Evolutionary conservation across 371 early-diverging fungal species (phyloP).

Genomic region (Chytridium lagenaria): DNA sequence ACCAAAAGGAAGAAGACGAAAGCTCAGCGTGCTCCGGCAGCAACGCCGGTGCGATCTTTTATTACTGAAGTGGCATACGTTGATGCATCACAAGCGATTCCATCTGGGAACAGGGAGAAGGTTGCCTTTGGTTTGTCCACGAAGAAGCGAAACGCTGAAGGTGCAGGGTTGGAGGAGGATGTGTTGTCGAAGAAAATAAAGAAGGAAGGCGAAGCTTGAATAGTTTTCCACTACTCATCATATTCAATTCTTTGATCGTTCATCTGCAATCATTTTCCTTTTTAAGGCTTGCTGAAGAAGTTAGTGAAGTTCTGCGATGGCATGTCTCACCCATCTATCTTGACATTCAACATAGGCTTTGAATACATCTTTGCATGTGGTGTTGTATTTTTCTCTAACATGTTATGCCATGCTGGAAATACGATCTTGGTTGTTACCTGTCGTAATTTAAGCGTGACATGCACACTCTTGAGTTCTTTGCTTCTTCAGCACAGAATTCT

Average conservation of each 20-base stretch:
- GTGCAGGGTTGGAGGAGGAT: conserved; percentile 3
- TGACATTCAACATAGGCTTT: conserved; percentile 7
- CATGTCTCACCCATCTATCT: not conserved
- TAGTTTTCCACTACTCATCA: no score
- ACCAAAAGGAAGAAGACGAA: conserved; percentile 17
- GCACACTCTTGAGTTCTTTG: conserved; percentile 15
- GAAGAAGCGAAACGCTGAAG: conserved; percentile 9
- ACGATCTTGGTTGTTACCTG: not conserved
- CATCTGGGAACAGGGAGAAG: conserved; percentile 36
- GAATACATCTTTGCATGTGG: conserved; percentile 20
- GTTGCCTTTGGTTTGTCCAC: conserved; percentile 39
- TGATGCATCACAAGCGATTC: conserved; percentile 31
- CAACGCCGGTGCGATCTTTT: not conserved
- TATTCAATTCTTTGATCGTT: not conserved
- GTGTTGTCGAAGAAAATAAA: not conserved
- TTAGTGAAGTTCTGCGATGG: not conserved
- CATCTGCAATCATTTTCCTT: not conserved
- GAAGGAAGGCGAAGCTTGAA: no score
- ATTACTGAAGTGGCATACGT: conserved; percentile 24
- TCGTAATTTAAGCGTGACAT: conserved; percentile 26
- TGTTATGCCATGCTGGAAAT: not conserved
- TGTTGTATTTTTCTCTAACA: conserved; percentile 24
- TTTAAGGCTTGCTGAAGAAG: not conserved
- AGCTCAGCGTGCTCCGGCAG: conserved; percentile 5
- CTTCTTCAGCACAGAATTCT: conserved; percentile 19